Evolutionary conservation across 768 basidiomycete species (phyloP).

Genomic region (Amanita molliuscula): DNA sequence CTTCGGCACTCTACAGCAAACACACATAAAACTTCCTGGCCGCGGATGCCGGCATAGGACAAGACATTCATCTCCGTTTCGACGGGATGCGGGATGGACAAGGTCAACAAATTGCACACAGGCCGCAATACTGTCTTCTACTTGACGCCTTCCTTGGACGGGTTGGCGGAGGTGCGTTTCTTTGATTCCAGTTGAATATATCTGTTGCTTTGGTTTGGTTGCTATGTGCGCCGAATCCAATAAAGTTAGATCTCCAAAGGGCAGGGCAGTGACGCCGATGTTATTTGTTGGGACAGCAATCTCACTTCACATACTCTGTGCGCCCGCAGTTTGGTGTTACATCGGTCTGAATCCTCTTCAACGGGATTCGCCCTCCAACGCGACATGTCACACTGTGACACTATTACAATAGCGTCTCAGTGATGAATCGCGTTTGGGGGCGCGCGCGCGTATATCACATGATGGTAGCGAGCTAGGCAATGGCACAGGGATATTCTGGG

Average conservation of each 20-base stretch:
- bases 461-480: too few species aligned
- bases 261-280: too few species aligned
- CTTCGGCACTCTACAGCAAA: too few species aligned
- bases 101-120: too few species aligned
- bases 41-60: neutral
- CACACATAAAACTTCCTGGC: neutral
- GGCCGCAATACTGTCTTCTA: neutral
- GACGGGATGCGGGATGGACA: too few species aligned
- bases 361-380: neutral
- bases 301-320: neutral
- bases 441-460: too few species aligned
- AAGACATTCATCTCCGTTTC: neutral
- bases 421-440: too few species aligned
- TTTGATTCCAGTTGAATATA: neutral
- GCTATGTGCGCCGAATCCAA: neutral
- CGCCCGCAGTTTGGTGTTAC: neutral
- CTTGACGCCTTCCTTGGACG: neutral
- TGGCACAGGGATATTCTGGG: too few species aligned
- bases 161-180: neutral
- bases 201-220: neutral
- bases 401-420: neutral
- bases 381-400: neutral
- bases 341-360: neutral
- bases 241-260: neutral
- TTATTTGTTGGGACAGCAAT: neutral